A percentile compares a stretch with the other conserved stretches of the same genome.
Evolutionary conservation across 2,329 filamentous ascomycete genomes (phyloP).

Genomic region (Colletotrichum higginsianum): DNA sequence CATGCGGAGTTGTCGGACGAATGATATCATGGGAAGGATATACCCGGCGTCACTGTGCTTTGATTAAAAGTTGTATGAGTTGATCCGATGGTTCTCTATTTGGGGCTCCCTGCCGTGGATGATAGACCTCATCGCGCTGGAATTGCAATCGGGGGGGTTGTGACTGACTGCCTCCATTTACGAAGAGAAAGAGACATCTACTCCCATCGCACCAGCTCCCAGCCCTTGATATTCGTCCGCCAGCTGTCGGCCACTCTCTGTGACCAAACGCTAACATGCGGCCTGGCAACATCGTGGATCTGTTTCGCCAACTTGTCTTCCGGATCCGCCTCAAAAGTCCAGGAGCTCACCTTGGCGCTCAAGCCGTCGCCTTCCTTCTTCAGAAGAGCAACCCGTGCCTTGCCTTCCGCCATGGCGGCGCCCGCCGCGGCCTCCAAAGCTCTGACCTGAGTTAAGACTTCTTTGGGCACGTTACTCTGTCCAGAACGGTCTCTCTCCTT

Average conservation of each 20-base stretch:
- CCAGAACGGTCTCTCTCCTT: conserved; percentile 58
- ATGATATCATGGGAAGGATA: conserved; percentile 7
- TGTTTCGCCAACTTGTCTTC: conserved; percentile 34
- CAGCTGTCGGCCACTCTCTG: conserved; percentile 46
- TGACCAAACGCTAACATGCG: conserved; percentile 38
- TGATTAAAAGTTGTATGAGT: neutral
- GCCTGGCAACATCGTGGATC: conserved; percentile 31
- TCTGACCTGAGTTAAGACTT: conserved; percentile 54
- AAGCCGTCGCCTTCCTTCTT: conserved; percentile 51
- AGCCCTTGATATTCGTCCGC: conserved; percentile 46
- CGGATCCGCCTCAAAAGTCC: conserved; percentile 45
- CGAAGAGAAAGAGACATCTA: conserved; percentile 27
- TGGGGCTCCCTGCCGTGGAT: conserved; percentile 16
- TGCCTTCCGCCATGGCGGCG: conserved; percentile 52
- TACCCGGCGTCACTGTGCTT: conserved; percentile 21
- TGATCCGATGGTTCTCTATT: conserved; percentile 17
- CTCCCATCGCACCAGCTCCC: conserved; percentile 47
- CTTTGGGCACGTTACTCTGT: conserved; percentile 56
- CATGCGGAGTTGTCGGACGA: conserved; percentile 6
- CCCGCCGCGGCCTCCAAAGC: conserved; percentile 50
- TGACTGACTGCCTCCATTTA: neutral
- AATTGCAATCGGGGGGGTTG: neutral
- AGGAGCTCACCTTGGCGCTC: conserved; percentile 47
- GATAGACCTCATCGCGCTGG: neutral
- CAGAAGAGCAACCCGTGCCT: conserved; percentile 48